phyloP scores from a whole-genome alignment of 2,329 filamentous ascomycete species.

The Beauveria bassiana region DNA sequence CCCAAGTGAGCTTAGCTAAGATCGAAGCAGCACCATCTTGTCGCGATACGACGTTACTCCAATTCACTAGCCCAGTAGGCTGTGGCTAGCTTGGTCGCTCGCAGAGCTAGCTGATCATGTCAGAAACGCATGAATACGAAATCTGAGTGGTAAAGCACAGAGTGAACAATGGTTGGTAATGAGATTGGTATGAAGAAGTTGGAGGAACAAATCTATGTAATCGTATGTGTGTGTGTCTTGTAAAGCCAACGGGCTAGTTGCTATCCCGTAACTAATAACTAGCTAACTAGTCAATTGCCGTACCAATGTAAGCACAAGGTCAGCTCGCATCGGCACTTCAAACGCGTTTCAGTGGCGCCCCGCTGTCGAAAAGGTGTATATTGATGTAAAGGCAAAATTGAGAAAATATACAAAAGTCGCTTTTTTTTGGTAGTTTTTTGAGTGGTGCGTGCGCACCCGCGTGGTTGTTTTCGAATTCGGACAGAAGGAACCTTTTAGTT shows the following conservation, averaged over 20 bases:
- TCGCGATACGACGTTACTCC: background rate
- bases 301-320: slow-evolving; percentile 6
- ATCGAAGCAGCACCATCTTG: background rate
- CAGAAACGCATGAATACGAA: background rate
- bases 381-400: background rate
- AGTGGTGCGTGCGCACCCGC: background rate
- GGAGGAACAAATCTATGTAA: too few relatives aligned
- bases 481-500: background rate
- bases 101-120: background rate
- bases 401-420: background rate
- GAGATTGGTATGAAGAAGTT: background rate
- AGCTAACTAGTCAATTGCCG: background rate
- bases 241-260: background rate
- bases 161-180: background rate
- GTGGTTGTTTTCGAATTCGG: background rate
- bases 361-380: background rate
- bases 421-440: slow-evolving; percentile 1
- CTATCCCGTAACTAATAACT: background rate
- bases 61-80: background rate
- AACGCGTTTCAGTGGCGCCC: background rate
- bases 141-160: background rate
- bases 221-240: background rate
- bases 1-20: slow-evolving; percentile 3
- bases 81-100: background rate
- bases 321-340: background rate